phyloP scores from a whole-genome alignment of 1,139 yeast species.

The Yamadazyma oceani region DNA sequence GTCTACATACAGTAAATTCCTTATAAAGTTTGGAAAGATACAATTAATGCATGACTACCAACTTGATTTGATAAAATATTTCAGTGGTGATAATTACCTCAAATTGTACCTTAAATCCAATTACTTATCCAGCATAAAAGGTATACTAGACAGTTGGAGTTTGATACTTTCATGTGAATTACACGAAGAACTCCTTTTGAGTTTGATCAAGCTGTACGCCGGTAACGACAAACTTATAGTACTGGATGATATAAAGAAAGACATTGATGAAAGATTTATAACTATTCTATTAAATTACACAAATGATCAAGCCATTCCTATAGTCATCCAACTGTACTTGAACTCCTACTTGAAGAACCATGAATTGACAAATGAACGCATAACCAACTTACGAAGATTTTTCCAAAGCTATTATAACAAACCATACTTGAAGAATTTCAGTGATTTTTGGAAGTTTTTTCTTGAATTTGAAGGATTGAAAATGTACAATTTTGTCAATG shows the following conservation, averaged over 20 bases:
- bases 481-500: constrained; percentile 42
- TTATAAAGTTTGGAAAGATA: constrained; percentile 21
- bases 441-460: constrained; percentile 56
- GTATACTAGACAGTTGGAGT: constrained; percentile 23
- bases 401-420: constrained; percentile 42
- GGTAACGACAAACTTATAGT: constrained; percentile 1
- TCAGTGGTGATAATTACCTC: constrained; percentile 21
- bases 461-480: constrained; percentile 51
- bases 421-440: constrained; percentile 36
- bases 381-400: constrained; percentile 16
- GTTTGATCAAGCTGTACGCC: constrained; percentile 4
- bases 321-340: constrained; percentile 25
- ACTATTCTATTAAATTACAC: constrained; percentile 16
- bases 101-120: constrained; percentile 22
- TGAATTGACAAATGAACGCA: background rate
- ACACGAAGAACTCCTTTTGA: background rate
- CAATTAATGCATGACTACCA: constrained; percentile 28
- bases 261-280: constrained; percentile 10
- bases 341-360: background rate
- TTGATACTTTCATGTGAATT: background rate
- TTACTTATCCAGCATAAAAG: constrained; percentile 23
- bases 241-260: constrained; percentile 5
- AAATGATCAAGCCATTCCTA: constrained; percentile 33
- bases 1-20: constrained; percentile 39
- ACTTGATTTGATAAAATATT: constrained; percentile 28